These are phyloP conservation scores for Lentinula raphanica DNA, from an alignment of 768 basidiomycete genomes.

Conservation along the genomic window DNA sequence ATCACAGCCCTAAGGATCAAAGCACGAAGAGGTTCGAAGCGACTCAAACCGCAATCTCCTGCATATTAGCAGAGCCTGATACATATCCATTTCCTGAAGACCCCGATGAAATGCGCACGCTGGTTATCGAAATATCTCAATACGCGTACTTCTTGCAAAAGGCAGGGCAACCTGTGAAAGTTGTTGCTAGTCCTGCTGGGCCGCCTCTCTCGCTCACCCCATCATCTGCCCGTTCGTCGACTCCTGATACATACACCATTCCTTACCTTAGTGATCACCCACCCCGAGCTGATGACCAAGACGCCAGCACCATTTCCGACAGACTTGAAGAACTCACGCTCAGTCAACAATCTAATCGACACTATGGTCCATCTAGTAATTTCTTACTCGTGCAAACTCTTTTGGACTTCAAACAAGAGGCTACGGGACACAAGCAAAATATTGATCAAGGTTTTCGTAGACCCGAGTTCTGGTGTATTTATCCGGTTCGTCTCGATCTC, in stretches of 20 bases:
- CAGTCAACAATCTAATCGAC: not conserved
- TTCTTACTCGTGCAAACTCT: not conserved
- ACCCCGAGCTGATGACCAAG: not conserved
- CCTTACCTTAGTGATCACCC: not conserved
- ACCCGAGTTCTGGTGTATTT: not conserved
- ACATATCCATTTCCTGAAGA: not conserved
- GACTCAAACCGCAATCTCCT: not conserved
- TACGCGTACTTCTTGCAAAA: not conserved
- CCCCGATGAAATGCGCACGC: not conserved
- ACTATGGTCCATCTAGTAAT: not conserved
- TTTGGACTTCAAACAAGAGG: not conserved
- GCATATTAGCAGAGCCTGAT: not conserved
- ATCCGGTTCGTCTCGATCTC: not conserved
- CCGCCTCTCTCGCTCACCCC: not conserved
- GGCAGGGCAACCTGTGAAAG: not conserved
- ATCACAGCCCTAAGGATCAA: not conserved
- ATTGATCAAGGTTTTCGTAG: not conserved
- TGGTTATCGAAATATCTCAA: not conserved
- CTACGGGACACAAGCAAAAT: not conserved
- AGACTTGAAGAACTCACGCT: not conserved
- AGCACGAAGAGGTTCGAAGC: slow-evolving; percentile 11
- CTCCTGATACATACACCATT: not conserved
- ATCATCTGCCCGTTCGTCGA: not conserved
- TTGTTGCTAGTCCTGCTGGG: not conserved
- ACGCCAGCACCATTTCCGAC: not conserved